Percentiles rank a stretch among this genome's conserved stretches.
phyloP scores from a whole-genome alignment of 1,139 yeast species.

The Geotrichum siamense region DNA sequence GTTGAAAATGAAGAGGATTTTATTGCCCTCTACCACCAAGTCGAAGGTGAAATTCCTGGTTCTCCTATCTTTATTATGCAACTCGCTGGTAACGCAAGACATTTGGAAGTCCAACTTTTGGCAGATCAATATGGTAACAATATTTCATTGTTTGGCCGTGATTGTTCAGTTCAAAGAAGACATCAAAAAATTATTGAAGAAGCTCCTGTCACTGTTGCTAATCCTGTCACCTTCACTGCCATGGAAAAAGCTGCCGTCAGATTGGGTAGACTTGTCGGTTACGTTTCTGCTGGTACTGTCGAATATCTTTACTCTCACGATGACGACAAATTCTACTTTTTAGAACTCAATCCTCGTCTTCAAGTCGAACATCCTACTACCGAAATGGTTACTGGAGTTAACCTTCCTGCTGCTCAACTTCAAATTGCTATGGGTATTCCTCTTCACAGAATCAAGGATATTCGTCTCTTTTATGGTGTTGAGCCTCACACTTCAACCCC shows the following conservation, averaged over 20 bases:
- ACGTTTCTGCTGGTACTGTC: slow-evolving; percentile 98
- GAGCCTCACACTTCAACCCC: slow-evolving; percentile 90
- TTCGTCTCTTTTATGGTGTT: slow-evolving; percentile 86
- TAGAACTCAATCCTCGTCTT: slow-evolving; percentile 94
- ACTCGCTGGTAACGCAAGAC: slow-evolving; percentile 91
- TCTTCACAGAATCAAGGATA: slow-evolving; percentile 87
- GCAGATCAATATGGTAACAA: slow-evolving; percentile 96
- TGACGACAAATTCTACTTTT: slow-evolving; percentile 89
- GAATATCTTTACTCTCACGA: slow-evolving; percentile 91
- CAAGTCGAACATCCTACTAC: slow-evolving; percentile 99
- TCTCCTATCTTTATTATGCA: slow-evolving; percentile 94
- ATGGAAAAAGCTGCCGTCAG: slow-evolving; percentile 98
- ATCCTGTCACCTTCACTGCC: slow-evolving; percentile 69
- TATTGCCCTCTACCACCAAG: slow-evolving; percentile 67
- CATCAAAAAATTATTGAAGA: slow-evolving; percentile 95
- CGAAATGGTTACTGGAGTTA: slow-evolving; percentile 98
- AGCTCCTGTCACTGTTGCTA: slow-evolving; percentile 94
- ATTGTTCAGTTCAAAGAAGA: slow-evolving; percentile 96
- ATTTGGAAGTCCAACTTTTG: slow-evolving; percentile 86
- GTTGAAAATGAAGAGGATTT: slow-evolving; percentile 76
- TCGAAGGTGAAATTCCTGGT: slow-evolving; percentile 91
- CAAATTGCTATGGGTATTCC: slow-evolving; percentile 99
- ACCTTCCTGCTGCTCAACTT: slow-evolving; percentile 94
- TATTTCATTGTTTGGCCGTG: slow-evolving; percentile 90
- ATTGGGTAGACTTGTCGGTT: slow-evolving; percentile 91